Evolutionary conservation across 2,329 filamentous ascomycete species (phyloP), one percentile per base, ranked within the genome.

Genomic region (Aureobasidium leucospermi): DNA sequence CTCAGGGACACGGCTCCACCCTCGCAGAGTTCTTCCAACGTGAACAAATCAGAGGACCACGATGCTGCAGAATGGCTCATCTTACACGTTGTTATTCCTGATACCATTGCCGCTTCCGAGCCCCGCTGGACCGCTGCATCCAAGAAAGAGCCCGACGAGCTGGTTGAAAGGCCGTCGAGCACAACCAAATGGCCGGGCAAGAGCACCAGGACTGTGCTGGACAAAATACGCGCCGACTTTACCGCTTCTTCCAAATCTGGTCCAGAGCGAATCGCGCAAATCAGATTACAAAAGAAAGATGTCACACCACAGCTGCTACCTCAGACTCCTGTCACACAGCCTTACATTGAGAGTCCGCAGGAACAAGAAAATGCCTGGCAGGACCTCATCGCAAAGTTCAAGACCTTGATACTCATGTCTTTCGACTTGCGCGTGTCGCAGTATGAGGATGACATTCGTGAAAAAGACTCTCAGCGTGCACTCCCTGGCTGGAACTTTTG

Each of bases 401-500:
- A 96, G 75, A 85, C 83, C 55, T 79, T 91, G 29, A 96, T 99
- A 55, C 76, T 99, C 29, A 83, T 84, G 6, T 96, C 92, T 1
- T 99, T 99, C 70, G 93, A 97, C 74, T 80, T 86, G 66, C 85
- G 94, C 8, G 94, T 99, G 1, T 85, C 84, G 19, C 93, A 97
- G 68, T 99, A 99, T 71, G 94, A 99, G 73, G 92, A 96, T 61
- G 94, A 99, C 66, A 96, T 99, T 65, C 88, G 90, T 63, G 94
- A 96, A 72, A 94, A 92, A 69, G 93, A 97, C 66, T 83, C 87
- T 0, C 92, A 97, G 71, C 83, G 93, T 48, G 86, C 80, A 36
- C 76, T 99, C 16, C 94, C 94, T 0, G 94, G 94, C 0, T 99
- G 94, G 94, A 99, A 99, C 69, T 99, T 99, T 70, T 97, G 94